These are phyloP conservation scores for Arthrobotrys megalospora DNA, from an alignment of 2,329 filamentous ascomycete genomes.

Conservation along the genomic window DNA sequence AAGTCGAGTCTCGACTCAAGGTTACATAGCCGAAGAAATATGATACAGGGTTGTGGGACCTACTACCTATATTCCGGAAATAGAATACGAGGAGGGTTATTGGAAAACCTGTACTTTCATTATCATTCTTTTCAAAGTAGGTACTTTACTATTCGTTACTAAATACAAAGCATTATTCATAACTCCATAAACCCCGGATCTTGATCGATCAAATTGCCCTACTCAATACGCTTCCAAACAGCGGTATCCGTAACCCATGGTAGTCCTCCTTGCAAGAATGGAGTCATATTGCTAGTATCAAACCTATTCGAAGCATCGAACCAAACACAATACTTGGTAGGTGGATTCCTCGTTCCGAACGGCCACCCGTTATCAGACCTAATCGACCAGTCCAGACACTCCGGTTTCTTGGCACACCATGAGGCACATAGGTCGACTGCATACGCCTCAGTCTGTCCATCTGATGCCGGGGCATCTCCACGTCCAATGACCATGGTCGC, in stretches of 20 bases:
- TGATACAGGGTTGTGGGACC: no score
- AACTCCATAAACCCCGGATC: background rate
- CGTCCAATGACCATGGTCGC: conserved; percentile 23
- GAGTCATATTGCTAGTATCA: conserved; percentile 20
- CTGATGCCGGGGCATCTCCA: conserved; percentile 29
- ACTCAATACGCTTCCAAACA: conserved; percentile 38
- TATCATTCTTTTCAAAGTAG: no score
- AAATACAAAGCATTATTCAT: background rate
- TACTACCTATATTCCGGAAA: no score
- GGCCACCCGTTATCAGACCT: conserved; percentile 37
- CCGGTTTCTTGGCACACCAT: conserved; percentile 38
- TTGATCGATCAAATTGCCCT: background rate
- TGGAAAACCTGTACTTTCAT: no score
- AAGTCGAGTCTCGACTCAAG: no score
- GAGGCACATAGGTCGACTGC: conserved; percentile 28
- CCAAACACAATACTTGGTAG: conserved; percentile 38
- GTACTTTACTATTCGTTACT: background rate
- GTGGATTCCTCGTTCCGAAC: conserved; percentile 26
- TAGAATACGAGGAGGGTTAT: no score
- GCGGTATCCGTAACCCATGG: conserved; percentile 42
- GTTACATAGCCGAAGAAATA: no score
- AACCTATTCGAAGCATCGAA: conserved; percentile 21
- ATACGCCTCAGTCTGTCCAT: conserved; percentile 36
- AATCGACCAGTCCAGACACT: conserved; percentile 36
- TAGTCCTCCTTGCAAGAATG: conserved; percentile 5